These are phyloP conservation scores for Alternaria sp. DNA, from an alignment of 2,329 filamentous ascomycete species.

Conservation along the genomic window DNA sequence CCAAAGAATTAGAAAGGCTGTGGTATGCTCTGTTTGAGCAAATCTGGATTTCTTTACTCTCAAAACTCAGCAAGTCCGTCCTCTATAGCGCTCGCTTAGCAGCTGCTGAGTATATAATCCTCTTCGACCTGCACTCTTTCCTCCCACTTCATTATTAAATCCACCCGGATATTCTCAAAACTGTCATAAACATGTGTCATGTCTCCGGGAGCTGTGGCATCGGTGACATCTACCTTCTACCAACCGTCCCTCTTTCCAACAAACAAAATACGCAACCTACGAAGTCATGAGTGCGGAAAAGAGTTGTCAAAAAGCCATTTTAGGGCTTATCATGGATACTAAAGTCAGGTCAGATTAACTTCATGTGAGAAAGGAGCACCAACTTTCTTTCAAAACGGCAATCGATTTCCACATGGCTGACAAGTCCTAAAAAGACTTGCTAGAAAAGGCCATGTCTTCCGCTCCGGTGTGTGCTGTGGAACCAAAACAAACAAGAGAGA, in stretches of 20 bases:
- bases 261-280: background rate
- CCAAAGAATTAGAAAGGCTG: accelerated
- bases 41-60: no score
- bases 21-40: background rate
- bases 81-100: background rate
- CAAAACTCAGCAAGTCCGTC: no score
- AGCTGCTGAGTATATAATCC: background rate
- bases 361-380: background rate
- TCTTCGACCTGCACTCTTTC: background rate
- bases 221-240: accelerated
- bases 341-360: background rate
- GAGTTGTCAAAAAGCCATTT: background rate
- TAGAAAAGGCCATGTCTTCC: background rate
- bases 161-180: background rate
- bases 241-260: background rate
- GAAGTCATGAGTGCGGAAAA: background rate
- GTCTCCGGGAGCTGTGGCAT: accelerated
- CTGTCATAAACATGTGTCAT: no score
- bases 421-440: background rate
- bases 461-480: background rate
- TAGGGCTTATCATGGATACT: background rate
- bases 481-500: no score
- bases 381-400: background rate
- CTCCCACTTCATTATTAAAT: background rate
- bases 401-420: background rate